Base-by-base conservation (phyloP, 768 basidiomycete genomes). In the Lactarius psammicola region DNA sequence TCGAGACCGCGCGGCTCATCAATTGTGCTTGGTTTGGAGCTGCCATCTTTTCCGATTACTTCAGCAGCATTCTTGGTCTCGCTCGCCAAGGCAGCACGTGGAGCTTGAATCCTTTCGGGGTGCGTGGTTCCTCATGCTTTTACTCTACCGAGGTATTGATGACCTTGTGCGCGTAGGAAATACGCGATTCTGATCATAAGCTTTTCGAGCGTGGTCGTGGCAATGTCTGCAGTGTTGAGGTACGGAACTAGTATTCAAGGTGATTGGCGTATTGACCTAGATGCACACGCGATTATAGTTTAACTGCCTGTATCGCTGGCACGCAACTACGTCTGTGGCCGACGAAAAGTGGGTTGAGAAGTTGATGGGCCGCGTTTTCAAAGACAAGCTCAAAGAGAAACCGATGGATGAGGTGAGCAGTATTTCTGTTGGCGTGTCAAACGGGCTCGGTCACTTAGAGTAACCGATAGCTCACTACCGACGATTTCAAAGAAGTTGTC, bases 251-350 rank as follows among this genome's bases (percentile, higher is more conserved):
- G 20, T 65, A 44, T 17, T 56, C 23, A 1, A 2, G 1, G 18
- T 17, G 8, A 20, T 31, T 5, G 44, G 44, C 2, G 9, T 13
- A 13, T 54, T n/a, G 15, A 4, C 42, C 6, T 23, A 23, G 54
- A 34, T 44, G 49, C 20, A 62, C 26, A 44, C 54, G 17, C n/a
- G 18, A 8, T 38, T 69, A 11, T 44, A 90, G 88, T 94, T 94
- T 79, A 94, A 94, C 71, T 89, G 88, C 70, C 76, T 94, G 62
- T 94, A 94, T 75, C 84, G 89, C 81, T 85, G 92, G 92, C 92
- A 94, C 55, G 87, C 92, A 1, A 92, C 92, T 0, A 90, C 88
- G 0, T 91, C 88, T 53, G 70, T 72, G 18, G 80, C 82, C 60
- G 92, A 93, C 60, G 92, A 90, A 72, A 75, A 85, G 63, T 93